These are phyloP conservation scores for Metarhizium robertsii DNA, from an alignment of 2,329 filamentous ascomycete genomes.

Conservation along the genomic window DNA sequence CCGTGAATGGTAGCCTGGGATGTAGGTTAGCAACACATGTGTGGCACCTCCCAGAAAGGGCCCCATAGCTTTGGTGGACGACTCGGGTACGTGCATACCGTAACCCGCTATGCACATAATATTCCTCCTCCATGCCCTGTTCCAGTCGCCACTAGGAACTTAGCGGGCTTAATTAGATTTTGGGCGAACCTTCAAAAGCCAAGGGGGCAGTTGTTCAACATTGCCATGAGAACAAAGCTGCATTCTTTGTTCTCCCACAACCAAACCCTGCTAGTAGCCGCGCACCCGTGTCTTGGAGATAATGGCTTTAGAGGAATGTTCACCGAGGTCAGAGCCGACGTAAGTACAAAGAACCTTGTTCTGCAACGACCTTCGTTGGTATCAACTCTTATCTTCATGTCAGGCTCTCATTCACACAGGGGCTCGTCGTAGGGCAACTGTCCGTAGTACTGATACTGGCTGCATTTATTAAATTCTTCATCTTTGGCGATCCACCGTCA, in stretches of 20 bases:
- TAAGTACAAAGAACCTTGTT: conserved; percentile 20
- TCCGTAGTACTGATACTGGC: conserved; percentile 86
- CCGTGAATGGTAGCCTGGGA: neutral
- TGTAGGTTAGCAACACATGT: neutral
- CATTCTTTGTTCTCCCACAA: neutral
- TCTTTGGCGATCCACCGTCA: conserved; percentile 88
- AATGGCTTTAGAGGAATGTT: conserved; percentile 34
- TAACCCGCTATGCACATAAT: neutral
- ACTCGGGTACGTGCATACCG: neutral
- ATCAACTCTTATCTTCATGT: neutral
- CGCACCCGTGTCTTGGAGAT: neutral
- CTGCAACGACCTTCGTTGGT: neutral
- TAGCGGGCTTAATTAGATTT: neutral
- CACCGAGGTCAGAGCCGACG: conserved; percentile 35
- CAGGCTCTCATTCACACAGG: conserved; percentile 85
- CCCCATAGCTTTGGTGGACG: neutral
- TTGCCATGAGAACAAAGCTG: neutral
- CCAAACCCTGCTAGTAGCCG: neutral
- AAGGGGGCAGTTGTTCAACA: neutral
- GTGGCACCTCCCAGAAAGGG: too few relatives aligned
- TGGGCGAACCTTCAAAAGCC: neutral
- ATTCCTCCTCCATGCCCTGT: neutral
- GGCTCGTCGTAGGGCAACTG: conserved; percentile 85
- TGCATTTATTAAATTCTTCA: conserved; percentile 99
- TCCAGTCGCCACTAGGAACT: neutral